Evolutionary conservation across 805 yeast species (phyloP), one percentile per base, ranked within the genome.

Genomic region (Metschnikowia amazonensis): DNA sequence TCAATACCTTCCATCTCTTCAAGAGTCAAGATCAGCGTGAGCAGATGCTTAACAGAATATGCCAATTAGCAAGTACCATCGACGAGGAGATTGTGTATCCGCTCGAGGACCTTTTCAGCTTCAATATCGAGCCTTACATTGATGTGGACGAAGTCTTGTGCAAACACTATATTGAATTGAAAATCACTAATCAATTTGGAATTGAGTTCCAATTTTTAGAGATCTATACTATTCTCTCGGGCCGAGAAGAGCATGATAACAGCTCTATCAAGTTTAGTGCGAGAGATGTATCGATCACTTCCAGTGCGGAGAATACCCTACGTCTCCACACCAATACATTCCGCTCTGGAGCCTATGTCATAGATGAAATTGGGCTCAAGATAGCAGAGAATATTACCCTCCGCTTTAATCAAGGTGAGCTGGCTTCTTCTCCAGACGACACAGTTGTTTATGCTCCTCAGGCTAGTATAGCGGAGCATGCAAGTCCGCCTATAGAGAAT

Each of bases 121-220:
- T 70, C 5, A 44, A 56, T 0, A 49, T 79, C 2, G 46, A 50
- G 4, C 76, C 79, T 0, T 65, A 58, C 42, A 59, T 80, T 10
- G 52, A 59, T 4, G 66, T 69, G 34, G 45, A 8, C 20, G 44
- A 30, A 5, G 47, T 21, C 3, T 28, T 31, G 25, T 77, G 77
- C 52, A 55, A 49, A 5, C 71, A 77, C 43, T 64, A 50, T 31
- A 47, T 80, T 2, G 64, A 60, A 8, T 47, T 77, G 3, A 47
- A 52, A 0, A 33, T 77, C 6, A 46, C 48, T 3, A 73, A 73
- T 44, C 49, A 55, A 0, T 67, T 60, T 40, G 63, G 56, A 3
- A 53, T 60, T 18, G 46, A 50, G 6, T 47, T 66, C 36, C 34
- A 55, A 5, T 55, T 66, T 37, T 57, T 53, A 18, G 43, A 51